Base-by-base conservation (phyloP, 2,329 filamentous ascomycete genomes). In the Colletotrichum orbiculare region DNA sequence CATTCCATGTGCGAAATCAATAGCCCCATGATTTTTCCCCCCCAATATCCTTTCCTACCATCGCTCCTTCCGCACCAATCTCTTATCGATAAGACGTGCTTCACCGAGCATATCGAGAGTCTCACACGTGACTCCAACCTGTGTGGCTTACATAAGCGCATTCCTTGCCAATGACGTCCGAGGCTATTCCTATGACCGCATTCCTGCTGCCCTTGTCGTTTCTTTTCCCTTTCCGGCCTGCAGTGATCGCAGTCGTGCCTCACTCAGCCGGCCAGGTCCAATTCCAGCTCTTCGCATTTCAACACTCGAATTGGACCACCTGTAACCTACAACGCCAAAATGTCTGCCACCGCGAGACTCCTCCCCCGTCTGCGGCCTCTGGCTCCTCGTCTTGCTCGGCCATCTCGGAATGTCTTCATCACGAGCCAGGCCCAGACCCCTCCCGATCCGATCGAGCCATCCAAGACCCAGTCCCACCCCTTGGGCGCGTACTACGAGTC, bases 401-500 rank as follows among this genome's bases (percentile, higher is more conserved):
- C 63, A 67, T 34, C 75, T 75, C 68, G 71, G 8, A 59, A 54
- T 39, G 64, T 74, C 54, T 75, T 73, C 37, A 69, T 71, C 50
- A 66, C 71, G 12, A 73, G 63, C 54, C 70, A 75, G 66, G 70
- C 70, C 62, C 68, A 70, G n/a, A 70, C 68, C 34, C 70, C 71
- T 2, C 68, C 71, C 39, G 66, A 63, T 11, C 72, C 74, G 35
- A 69, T 73, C 39, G 72, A 72, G 61, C 67, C 67, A 41, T 69
- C 65, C 35, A 71, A 73, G 41, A 72, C 80, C 60, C 82, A 84
- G 69, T 79, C 76, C 4, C 68, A 68, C 52, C 85, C 87, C 0
- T 77, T 88, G 1, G 87, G 87, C 1, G 73, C 78, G 42, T 90
- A 87, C 77, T 90, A 90, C 75, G 82, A 87, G 68, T 75, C 78